Base-by-base conservation (phyloP, 352 stramenopile genomes). In the Pythium sp. region DNA sequence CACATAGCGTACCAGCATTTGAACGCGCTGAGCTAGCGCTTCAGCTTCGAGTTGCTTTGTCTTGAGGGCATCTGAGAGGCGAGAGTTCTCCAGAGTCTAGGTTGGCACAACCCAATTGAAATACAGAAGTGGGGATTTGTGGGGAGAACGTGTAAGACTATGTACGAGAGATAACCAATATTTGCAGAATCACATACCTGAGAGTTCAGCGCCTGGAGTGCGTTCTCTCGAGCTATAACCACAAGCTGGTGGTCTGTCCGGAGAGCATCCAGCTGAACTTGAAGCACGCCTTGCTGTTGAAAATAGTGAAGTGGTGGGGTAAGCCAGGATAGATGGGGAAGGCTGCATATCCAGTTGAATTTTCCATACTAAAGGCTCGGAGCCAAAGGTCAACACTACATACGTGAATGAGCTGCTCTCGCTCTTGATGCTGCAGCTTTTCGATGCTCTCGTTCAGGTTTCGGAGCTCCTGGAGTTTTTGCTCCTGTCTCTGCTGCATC, bases 1-100 rank as follows among this genome's bases (percentile, higher is more conserved):
- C 7, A 3, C 57, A 22, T 54, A 5, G 22, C 65, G 2, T 68
- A 84, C 78, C 58, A 79, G 49, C 26, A 67, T 38, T 22, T 81
- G 58, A 4, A 64, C 64, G 8, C 70, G 67, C 8, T 63, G 36
- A 32, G 51, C 22, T 11, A 28, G 38, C 47, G 49, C 41, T 38
- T 81, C 72, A 1, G 69, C 68, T 66, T 84, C 75, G 9, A 79
- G 70, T 32, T 84, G 70, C 55, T 75, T 79, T n/a, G 9, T 53
- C 46, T 41, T 32, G 18, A 76, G 9, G 30, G 65, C 30, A 12
- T 51, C 65, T 2, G 68, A 60, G 47, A 82, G 64, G 4, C 72
- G 68, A 26, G 60, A 28, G 0, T 68, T 67, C 28, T 79, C 75
- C 12, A 58, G 46, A 12, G 62, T 57, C 75, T 82, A 57, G 5